These are phyloP conservation scores for Botrytis fragariae DNA, from an alignment of 2,329 filamentous ascomycete genomes.

Conservation along the genomic window DNA sequence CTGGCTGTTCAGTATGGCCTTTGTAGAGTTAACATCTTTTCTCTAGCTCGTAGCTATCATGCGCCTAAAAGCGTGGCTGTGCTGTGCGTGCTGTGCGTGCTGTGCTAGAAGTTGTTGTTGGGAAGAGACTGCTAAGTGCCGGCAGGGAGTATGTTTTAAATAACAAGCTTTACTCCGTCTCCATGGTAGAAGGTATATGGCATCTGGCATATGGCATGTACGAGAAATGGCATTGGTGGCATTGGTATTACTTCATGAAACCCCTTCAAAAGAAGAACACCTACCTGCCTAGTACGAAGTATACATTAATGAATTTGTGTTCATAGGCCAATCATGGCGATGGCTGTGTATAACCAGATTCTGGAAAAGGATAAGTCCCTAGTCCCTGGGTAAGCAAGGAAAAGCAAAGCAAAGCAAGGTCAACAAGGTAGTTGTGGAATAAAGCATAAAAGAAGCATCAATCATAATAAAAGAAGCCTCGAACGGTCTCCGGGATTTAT, in stretches of 20 bases:
- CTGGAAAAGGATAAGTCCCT: not conserved
- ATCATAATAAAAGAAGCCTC: not conserved
- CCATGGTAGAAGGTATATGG: not conserved
- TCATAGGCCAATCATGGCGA: not conserved
- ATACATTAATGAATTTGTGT: not conserved
- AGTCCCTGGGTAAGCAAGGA: not conserved
- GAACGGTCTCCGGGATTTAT: not conserved
- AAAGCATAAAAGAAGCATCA: not conserved
- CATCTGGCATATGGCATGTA: not conserved
- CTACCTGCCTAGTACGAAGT: not conserved
- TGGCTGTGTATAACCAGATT: not conserved
- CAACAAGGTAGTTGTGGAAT: not conserved
- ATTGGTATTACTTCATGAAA: not conserved
- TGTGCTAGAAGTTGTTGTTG: not conserved
- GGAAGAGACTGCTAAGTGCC: not conserved
- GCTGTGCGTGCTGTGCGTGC: not conserved
- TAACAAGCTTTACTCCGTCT: not conserved
- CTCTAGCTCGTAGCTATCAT: not conserved
- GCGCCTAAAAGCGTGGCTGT: slow-evolving; percentile 2
- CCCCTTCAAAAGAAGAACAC: not conserved
- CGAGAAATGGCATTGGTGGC: not conserved
- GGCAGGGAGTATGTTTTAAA: not conserved
- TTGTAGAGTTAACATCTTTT: not conserved
- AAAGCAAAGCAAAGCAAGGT: not conserved
- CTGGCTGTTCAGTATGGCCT: not conserved